Evolutionary conservation across 345 rosid genomes (phyloP).

Genomic region (Camelina hispida): DNA sequence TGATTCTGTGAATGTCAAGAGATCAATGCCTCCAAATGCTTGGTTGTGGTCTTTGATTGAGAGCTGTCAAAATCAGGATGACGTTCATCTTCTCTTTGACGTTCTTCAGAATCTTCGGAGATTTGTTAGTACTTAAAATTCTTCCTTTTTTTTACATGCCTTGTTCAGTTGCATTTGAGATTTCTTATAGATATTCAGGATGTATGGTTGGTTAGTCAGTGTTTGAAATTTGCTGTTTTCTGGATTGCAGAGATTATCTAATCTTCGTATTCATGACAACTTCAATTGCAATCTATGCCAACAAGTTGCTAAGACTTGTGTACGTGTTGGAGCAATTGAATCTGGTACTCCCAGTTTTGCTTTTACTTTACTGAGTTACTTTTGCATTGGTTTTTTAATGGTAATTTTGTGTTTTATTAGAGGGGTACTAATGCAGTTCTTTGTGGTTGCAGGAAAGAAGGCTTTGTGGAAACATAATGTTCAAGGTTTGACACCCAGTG

Average conservation of each 20-base stretch:
- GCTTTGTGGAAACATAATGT: slow-evolving; percentile 81
- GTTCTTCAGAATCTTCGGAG: slow-evolving; percentile 66
- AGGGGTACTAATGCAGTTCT: slow-evolving; percentile 13
- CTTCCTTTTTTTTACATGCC: background rate
- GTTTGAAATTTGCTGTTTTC: background rate
- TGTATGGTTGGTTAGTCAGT: background rate
- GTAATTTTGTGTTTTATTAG: background rate
- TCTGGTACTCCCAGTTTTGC: slow-evolving; percentile 58
- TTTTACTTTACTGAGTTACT: too few relatives aligned
- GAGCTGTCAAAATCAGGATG: slow-evolving; percentile 67
- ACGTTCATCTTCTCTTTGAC: slow-evolving; percentile 72
- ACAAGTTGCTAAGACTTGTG: slow-evolving; percentile 81
- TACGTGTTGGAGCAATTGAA: slow-evolving; percentile 69
- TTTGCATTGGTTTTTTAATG: too few relatives aligned
- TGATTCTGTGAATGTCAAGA: slow-evolving; percentile 61
- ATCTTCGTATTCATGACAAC: slow-evolving; percentile 78
- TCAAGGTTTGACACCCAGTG: slow-evolving; percentile 71
- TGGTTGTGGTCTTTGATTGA: slow-evolving; percentile 83
- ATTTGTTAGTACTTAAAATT: slow-evolving; percentile 60
- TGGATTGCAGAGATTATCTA: slow-evolving; percentile 73
- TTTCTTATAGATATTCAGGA: background rate
- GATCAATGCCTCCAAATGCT: slow-evolving; percentile 81
- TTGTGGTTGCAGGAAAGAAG: slow-evolving; percentile 62
- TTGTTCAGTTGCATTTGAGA: slow-evolving; percentile 1
- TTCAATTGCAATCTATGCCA: slow-evolving; percentile 83